Conservation (phyloP, 73 alveolate genomes). For the Tetrahymena elliotti region DNA sequence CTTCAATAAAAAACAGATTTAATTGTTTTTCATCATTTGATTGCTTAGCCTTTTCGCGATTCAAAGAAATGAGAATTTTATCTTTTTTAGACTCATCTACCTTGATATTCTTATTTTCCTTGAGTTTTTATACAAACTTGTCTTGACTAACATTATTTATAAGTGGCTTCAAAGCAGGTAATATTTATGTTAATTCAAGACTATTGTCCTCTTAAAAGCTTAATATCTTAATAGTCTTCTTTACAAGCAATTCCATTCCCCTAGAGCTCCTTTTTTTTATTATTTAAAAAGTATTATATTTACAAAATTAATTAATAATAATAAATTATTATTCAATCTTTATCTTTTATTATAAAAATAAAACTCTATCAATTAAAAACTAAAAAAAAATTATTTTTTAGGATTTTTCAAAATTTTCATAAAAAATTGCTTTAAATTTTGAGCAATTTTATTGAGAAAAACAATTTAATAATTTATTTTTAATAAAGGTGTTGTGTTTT, state of each 20-base stretch:
- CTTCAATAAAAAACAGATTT: neutral
- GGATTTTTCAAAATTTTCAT: too few species aligned
- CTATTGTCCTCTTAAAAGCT: neutral
- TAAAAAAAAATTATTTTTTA: too few species aligned
- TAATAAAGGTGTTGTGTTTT: too few species aligned
- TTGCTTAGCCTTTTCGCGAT: neutral
- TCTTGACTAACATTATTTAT: neutral
- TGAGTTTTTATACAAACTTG: neutral
- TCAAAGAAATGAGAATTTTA: neutral
- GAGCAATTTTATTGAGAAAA: too few species aligned
- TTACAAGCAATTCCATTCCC: neutral
- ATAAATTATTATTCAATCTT: too few species aligned
- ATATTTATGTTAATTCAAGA: neutral
- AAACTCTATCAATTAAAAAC: too few species aligned
- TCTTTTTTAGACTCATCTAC: neutral
- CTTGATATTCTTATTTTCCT: neutral
- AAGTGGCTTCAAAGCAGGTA: neutral
- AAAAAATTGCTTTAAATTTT: too few species aligned
- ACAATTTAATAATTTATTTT: too few species aligned
- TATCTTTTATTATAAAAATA: too few species aligned
- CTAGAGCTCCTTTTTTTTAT: neutral
- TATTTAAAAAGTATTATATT: neutral
- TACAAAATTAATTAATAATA: too few species aligned
- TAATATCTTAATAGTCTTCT: neutral
- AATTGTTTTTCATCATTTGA: neutral